These are phyloP conservation scores for Podaxis carcinomalis DNA, from an alignment of 768 basidiomycete species.

Conservation along the genomic window DNA sequence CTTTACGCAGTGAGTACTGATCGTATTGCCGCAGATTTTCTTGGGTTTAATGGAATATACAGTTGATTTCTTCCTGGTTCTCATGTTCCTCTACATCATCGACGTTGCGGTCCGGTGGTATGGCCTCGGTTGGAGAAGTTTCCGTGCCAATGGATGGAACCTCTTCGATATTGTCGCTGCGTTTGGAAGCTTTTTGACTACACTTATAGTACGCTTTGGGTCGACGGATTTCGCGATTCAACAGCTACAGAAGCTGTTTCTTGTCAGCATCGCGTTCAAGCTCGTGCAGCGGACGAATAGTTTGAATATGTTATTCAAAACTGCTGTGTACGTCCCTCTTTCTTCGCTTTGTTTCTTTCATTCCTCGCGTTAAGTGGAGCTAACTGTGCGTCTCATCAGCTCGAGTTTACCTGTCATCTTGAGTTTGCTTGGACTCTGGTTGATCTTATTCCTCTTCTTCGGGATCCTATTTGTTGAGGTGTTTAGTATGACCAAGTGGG, in stretches of 20 bases:
- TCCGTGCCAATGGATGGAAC: constrained; percentile 92
- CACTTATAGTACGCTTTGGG: constrained; percentile 61
- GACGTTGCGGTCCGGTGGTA: constrained; percentile 77
- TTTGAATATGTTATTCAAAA: constrained; percentile 95
- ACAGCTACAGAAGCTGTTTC: constrained; percentile 85
- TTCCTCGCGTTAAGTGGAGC: background rate
- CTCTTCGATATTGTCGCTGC: constrained; percentile 83
- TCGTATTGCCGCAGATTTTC: background rate
- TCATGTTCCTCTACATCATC: constrained; percentile 68
- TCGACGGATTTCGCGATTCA: constrained; percentile 45
- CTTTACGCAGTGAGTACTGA: constrained; percentile 51
- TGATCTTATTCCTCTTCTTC: constrained; percentile 88
- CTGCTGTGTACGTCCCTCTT: constrained; percentile 71
- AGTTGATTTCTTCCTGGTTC: constrained; percentile 75
- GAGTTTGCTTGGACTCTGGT: constrained; percentile 83
- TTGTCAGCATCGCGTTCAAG: constrained; percentile 92
- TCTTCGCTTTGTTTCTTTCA: background rate
- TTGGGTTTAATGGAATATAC: background rate
- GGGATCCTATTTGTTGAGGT: constrained; percentile 86
- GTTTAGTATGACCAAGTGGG: constrained; percentile 89
- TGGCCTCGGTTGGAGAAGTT: constrained; percentile 83
- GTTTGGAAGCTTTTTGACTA: constrained; percentile 79
- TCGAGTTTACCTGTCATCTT: constrained; percentile 84
- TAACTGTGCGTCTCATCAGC: constrained; percentile 32
- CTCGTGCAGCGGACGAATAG: constrained; percentile 84